Percentiles rank a stretch among this genome's conserved stretches.
Evolutionary conservation across 805 yeast genomes (phyloP).

Genomic region (Yamadazyma phyllophila): DNA sequence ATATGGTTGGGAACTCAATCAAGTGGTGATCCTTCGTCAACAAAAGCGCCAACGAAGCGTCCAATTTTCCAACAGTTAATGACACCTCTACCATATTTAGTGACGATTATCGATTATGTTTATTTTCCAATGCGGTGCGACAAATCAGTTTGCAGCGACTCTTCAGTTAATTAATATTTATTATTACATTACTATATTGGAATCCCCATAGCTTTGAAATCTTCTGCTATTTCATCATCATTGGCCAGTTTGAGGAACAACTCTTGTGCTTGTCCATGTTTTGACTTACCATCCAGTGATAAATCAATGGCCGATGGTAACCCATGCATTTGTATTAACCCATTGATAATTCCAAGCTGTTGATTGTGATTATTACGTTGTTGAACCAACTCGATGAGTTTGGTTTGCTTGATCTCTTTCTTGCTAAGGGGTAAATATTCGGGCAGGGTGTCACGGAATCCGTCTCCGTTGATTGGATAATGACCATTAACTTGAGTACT

Average conservation of each 20-base stretch:
- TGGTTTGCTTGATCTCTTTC: conserved; percentile 35
- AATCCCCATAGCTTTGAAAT: conserved; percentile 64
- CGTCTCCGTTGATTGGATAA: neutral
- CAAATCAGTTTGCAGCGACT: neutral
- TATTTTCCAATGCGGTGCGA: too few species aligned
- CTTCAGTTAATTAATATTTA: neutral
- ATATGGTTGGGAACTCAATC: conserved; percentile 93
- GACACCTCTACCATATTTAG: conserved; percentile 77
- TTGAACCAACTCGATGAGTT: conserved; percentile 47
- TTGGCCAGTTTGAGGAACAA: conserved; percentile 54
- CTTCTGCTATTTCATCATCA: conserved; percentile 71
- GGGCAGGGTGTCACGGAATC: neutral
- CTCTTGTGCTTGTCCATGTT: conserved; percentile 16
- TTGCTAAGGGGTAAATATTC: conserved; percentile 20
- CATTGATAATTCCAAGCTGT: conserved; percentile 69
- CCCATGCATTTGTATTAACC: conserved; percentile 64
- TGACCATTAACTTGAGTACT: neutral
- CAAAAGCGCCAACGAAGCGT: conserved; percentile 88
- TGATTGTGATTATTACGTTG: conserved; percentile 65
- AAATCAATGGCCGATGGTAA: conserved; percentile 75
- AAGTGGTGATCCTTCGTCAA: conserved; percentile 90
- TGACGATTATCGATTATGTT: neutral
- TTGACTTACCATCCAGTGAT: conserved; percentile 24
- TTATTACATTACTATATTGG: conserved; percentile 14
- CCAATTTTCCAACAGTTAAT: conserved; percentile 91